A percentile compares a stretch with the other conserved stretches of the same genome.
phyloP scores from a whole-genome alignment of 805 yeast species.

The Metschnikowia gruessii region DNA sequence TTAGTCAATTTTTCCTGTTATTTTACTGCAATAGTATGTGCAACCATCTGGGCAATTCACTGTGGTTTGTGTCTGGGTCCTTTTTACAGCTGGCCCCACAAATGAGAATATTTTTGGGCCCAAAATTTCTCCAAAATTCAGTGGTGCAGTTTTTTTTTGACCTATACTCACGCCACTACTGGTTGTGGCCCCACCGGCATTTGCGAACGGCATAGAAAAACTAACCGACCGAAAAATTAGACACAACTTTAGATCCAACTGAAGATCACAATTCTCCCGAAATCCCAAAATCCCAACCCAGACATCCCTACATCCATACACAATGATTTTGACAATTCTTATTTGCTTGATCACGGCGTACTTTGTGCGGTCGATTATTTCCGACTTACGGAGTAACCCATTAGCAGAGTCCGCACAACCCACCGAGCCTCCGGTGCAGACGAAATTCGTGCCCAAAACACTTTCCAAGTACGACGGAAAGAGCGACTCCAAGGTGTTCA shows the following conservation, averaged over 20 bases:
- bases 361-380: conserved; percentile 28
- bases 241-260: too few species aligned
- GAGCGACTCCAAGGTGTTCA: conserved; percentile 74
- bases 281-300: too few species aligned
- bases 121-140: too few species aligned
- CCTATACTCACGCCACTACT: conserved; percentile 10
- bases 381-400: conserved; percentile 32
- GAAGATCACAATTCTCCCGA: too few species aligned
- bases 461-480: conserved; percentile 76
- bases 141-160: conserved; percentile 1
- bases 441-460: conserved; percentile 70
- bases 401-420: conserved; percentile 20
- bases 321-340: conserved; percentile 29
- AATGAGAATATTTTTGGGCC: too few species aligned
- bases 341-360: conserved; percentile 31
- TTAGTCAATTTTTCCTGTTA: too few species aligned
- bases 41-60: too few species aligned
- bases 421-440: conserved; percentile 35
- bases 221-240: too few species aligned
- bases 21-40: too few species aligned
- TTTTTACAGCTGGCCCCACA: too few species aligned
- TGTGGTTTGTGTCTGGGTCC: too few species aligned
- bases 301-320: neutral
- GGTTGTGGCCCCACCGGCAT: conserved; percentile 2
- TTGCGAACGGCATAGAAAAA: neutral